Evolutionary conservation across 192 early-diverging fungal species (phyloP).

Genomic region (Rhizoclosmatium globosum): DNA sequence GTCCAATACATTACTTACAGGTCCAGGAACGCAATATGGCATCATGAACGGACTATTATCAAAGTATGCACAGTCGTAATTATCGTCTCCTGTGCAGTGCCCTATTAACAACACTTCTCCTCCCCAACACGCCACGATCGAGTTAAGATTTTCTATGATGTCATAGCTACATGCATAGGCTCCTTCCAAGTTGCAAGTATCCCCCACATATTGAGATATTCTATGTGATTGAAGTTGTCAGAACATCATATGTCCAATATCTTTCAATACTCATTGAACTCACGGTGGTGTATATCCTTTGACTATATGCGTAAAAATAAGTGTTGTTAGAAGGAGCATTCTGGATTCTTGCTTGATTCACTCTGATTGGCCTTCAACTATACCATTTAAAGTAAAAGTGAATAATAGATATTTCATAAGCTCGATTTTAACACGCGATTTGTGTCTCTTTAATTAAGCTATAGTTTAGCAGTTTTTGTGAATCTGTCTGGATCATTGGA

Average conservation of each 20-base stretch:
- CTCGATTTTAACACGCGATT: too few species aligned
- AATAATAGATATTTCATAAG: too few species aligned
- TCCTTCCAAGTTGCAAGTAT: background rate
- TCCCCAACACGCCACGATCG: background rate
- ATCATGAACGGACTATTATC: background rate
- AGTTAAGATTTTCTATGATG: background rate
- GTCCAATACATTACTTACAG: background rate
- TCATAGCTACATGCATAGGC: conserved; percentile 1
- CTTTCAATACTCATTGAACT: background rate
- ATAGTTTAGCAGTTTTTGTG: too few species aligned
- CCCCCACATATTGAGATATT: background rate
- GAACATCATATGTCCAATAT: background rate
- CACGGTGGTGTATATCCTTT: background rate
- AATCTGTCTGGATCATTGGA: too few species aligned
- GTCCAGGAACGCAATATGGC: background rate
- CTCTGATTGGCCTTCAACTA: too few species aligned
- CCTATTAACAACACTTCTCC: background rate
- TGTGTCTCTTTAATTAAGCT: too few species aligned
- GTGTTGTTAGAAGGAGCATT: too few species aligned
- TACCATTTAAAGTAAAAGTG: too few species aligned
- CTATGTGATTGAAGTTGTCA: background rate
- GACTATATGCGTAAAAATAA: too few species aligned
- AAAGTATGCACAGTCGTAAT: background rate
- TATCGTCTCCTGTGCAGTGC: background rate
- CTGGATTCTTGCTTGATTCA: too few species aligned